Evolutionary conservation across 2,329 filamentous ascomycete species (phyloP), one percentile per base, ranked within the genome.

Genomic region (Dryadomyces sulphureus): DNA sequence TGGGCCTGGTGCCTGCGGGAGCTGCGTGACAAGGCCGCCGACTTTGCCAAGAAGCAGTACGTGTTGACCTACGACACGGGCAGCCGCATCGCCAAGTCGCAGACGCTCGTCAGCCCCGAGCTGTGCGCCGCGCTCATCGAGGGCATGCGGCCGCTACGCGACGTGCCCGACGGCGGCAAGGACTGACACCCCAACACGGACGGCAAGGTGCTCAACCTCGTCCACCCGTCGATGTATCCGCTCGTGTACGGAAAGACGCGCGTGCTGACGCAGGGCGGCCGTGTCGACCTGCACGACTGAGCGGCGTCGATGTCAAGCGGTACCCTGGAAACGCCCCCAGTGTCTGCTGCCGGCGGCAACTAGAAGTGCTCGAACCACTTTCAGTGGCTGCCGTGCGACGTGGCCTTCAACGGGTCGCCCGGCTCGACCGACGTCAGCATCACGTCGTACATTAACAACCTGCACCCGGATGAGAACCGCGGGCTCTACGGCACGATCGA

Each of bases 201-300:
- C 34, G 57, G 50, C 1, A 54, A 64, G 3, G 55, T 77, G 4
- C 50, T 64, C 11, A 68, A 79, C 54, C 59, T 80, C 2, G 66
- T 80, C 14, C 67, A 79, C 51, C 73, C 75, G 6, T 77, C 71
- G 2, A 59, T 79, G 48, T 78, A 70, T 49, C 73, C 75, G 0
- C 57, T 79, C 0, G 59, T 73, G 1, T 74, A 70, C 48, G 54
- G 55, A 41, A 42, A 34, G 16, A 41, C 49, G 12, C 41, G n/a
- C 24, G 49, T 47, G 6, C 60, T 69, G 4, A 53, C 71, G 38
- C 42, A 49, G 1, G 54, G 60, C 0, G 59, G 62, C 38, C 55
- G 57, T 0, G 60, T 61, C 11, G 54, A 55, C 7, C 46, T 56
- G 0, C 41, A 45, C 2, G 52, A 58, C 25, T 54, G 56, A 11